Evolutionary conservation across 2,329 filamentous ascomycete genomes (phyloP).

Genomic region (Verticillium tricorpus): DNA sequence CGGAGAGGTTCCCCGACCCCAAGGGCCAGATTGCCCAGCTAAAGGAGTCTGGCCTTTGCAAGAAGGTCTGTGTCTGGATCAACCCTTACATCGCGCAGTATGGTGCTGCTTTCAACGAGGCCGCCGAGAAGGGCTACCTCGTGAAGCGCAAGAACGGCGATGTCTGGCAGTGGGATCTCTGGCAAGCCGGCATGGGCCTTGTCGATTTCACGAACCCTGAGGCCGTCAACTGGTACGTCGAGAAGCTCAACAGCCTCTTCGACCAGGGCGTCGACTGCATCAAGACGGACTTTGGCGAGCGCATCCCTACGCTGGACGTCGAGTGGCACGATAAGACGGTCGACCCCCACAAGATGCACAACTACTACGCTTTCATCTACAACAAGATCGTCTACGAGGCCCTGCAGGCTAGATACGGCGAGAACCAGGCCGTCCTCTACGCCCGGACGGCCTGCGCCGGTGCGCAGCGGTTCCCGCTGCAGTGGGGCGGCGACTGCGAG

Average conservation of each 20-base stretch:
- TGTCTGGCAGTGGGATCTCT: slow-evolving; percentile 72
- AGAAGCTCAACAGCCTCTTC: slow-evolving; percentile 59
- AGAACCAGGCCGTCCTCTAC: slow-evolving; percentile 57
- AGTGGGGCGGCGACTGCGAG: slow-evolving; percentile 74
- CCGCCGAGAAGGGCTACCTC: slow-evolving; percentile 62
- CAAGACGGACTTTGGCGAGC: slow-evolving; percentile 74
- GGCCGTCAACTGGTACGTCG: slow-evolving; percentile 60
- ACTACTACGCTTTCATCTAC: slow-evolving; percentile 71
- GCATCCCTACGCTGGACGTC: slow-evolving; percentile 62
- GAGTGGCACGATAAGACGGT: slow-evolving; percentile 56
- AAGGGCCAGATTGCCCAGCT: slow-evolving; percentile 58
- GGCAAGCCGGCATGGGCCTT: slow-evolving; percentile 73
- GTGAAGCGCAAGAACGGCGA: slow-evolving; percentile 65
- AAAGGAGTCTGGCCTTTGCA: slow-evolving; percentile 56
- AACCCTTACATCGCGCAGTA: slow-evolving; percentile 71
- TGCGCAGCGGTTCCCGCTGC: slow-evolving; percentile 63
- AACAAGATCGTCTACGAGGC: slow-evolving; percentile 67
- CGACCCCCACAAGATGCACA: slow-evolving; percentile 67
- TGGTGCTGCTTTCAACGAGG: slow-evolving; percentile 60
- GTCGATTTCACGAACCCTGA: slow-evolving; percentile 71
- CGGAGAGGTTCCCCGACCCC: slow-evolving; percentile 64
- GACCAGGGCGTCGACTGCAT: slow-evolving; percentile 66
- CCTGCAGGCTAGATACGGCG: slow-evolving; percentile 48
- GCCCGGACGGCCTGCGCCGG: slow-evolving; percentile 64
- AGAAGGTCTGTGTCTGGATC: slow-evolving; percentile 71